Evolutionary conservation across 2,329 filamentous ascomycete species (phyloP).

Genomic region (Cladosporium sp.): DNA sequence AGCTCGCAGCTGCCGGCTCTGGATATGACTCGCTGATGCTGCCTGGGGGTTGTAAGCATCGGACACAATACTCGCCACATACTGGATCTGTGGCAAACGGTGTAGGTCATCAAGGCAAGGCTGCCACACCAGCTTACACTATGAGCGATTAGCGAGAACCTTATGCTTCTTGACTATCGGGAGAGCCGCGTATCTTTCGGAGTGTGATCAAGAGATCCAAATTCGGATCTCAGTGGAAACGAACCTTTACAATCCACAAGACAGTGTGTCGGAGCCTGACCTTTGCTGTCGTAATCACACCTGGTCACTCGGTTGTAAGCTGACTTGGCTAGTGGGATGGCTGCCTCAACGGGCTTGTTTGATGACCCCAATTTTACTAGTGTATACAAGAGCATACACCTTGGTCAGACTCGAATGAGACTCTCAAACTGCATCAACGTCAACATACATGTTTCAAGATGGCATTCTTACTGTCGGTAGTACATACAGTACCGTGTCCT

Average conservation of each 20-base stretch:
- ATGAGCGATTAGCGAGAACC: not conserved
- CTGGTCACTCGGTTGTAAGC: not conserved
- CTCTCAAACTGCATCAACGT: not conserved
- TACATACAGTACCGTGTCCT: not conserved
- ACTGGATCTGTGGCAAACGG: too few relatives aligned
- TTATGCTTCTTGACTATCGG: not conserved
- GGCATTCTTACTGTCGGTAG: not conserved
- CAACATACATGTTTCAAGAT: not conserved
- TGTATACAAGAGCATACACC: not conserved
- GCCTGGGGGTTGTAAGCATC: too few relatives aligned
- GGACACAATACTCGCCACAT: too few relatives aligned
- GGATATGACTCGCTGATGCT: too few relatives aligned
- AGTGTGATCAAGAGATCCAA: not conserved
- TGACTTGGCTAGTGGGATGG: not conserved
- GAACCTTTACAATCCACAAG: not conserved
- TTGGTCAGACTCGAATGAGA: not conserved
- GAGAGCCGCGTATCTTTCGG: not conserved
- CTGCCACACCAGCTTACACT: too few relatives aligned
- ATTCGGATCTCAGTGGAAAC: not conserved
- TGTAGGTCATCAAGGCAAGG: too few relatives aligned
- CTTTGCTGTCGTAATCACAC: not conserved
- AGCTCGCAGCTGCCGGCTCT: too few relatives aligned
- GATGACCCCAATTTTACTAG: not conserved
- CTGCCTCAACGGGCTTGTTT: not conserved
- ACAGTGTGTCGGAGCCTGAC: not conserved